These are phyloP conservation scores for Leavenworthia alabamica DNA, from an alignment of 345 rosid species.

Conservation along the genomic window DNA sequence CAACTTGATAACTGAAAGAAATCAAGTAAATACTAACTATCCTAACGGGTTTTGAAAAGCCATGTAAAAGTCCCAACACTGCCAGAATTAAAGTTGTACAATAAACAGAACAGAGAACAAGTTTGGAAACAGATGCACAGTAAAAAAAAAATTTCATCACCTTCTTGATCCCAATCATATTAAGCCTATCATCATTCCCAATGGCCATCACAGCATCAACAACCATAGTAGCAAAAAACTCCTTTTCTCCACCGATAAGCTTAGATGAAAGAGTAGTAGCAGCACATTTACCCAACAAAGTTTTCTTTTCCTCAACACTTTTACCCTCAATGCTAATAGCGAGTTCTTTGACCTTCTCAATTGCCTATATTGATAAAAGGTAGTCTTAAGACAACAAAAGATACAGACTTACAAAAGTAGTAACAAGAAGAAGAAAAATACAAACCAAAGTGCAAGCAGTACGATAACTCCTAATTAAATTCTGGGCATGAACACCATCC, in stretches of 20 bases:
- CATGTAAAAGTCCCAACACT: not conserved
- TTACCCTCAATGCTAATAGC: conserved; percentile 92
- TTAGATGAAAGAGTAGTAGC: conserved; percentile 93
- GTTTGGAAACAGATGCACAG: not conserved
- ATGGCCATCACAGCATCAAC: conserved; percentile 93
- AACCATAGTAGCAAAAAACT: conserved; percentile 87
- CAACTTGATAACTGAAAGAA: not conserved
- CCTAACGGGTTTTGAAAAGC: not conserved
- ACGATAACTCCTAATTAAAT: conserved; percentile 80
- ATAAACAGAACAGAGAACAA: not conserved
- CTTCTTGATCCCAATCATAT: conserved; percentile 93
- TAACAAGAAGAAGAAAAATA: not conserved
- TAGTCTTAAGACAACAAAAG: not conserved
- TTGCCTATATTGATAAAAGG: conserved; percentile 41
- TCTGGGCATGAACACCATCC: conserved; percentile 96
- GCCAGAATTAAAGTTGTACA: not conserved
- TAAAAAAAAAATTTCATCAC: conserved; percentile 19
- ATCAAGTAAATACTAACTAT: not conserved
- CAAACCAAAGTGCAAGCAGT: conserved; percentile 68
- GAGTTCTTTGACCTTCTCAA: conserved; percentile 72
- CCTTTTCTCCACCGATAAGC: conserved; percentile 96
- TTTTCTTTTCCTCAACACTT: conserved; percentile 85
- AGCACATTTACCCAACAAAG: conserved; percentile 80
- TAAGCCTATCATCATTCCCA: conserved; percentile 74
- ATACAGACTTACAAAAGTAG: not conserved